phyloP scores from a whole-genome alignment of 345 rosid genomes.

The Lagerstroemia speciosa region DNA sequence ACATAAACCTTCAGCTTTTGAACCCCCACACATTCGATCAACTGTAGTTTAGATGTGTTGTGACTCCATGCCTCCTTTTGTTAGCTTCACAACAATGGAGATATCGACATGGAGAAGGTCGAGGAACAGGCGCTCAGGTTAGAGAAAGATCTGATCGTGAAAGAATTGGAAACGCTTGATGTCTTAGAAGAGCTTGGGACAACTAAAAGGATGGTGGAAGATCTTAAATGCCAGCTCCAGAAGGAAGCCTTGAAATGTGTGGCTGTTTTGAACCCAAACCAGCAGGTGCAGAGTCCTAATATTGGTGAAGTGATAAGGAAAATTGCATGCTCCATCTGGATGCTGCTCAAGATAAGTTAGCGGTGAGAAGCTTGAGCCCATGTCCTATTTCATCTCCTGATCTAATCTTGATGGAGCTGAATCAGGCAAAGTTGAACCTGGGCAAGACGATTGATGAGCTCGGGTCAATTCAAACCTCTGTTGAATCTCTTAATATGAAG shows the following conservation, averaged over 20 bases:
- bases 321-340: conserved; percentile 18
- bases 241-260: conserved; percentile 68
- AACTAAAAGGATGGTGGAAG: conserved; percentile 77
- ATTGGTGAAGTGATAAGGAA: conserved; percentile 56
- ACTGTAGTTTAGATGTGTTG: too few species aligned
- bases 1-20: too few species aligned
- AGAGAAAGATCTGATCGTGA: conserved; percentile 89
- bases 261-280: conserved; percentile 33
- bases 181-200: conserved; percentile 86
- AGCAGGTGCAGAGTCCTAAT: conserved; percentile 24
- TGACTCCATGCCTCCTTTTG: conserved; percentile 1
- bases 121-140: conserved; percentile 79
- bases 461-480: conserved; percentile 72
- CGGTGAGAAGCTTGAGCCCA: conserved; percentile 26
- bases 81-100: conserved; percentile 41
- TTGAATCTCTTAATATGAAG: conserved; percentile 64
- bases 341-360: conserved; percentile 16
- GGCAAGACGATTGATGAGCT: conserved; percentile 81
- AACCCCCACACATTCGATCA: too few species aligned
- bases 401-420: conserved; percentile 66
- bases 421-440: conserved; percentile 78
- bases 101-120: conserved; percentile 76
- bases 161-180: conserved; percentile 86
- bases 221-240: conserved; percentile 73
- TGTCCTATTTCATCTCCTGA: conserved; percentile 59